These are phyloP conservation scores for Fusarium sp. DNA, from an alignment of 2,329 filamentous ascomycete genomes.

Conservation along the genomic window DNA sequence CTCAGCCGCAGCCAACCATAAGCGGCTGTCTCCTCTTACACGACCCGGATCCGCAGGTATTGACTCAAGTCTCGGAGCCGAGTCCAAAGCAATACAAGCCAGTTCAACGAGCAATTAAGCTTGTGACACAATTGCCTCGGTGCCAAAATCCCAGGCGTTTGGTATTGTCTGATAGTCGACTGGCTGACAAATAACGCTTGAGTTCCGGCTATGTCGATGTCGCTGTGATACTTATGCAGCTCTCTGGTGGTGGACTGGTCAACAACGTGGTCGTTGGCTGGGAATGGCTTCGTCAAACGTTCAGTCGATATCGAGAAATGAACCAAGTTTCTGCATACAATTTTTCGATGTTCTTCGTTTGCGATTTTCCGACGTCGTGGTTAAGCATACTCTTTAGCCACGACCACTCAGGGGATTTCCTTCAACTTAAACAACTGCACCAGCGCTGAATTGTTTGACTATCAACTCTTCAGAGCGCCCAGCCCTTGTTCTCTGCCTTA, in stretches of 20 bases:
- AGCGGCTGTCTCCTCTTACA: constrained; percentile 12
- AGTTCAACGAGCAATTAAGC: background rate
- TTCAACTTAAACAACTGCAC: constrained; percentile 40
- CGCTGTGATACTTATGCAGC: background rate
- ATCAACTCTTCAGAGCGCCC: constrained; percentile 26
- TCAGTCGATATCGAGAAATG: background rate
- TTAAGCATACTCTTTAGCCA: constrained; percentile 9
- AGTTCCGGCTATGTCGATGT: constrained; percentile 6
- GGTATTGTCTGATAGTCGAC: background rate
- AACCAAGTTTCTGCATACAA: background rate
- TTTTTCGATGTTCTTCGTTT: background rate
- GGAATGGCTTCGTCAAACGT: background rate
- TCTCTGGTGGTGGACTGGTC: background rate
- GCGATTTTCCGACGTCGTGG: constrained; percentile 12
- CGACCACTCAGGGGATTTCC: constrained; percentile 30
- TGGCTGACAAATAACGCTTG: background rate
- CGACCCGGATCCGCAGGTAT: constrained; percentile 12
- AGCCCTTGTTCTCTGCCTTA: constrained; percentile 37
- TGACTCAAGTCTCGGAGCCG: constrained; percentile 24
- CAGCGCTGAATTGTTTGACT: constrained; percentile 13
- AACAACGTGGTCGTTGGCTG: background rate
- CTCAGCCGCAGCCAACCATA: constrained; percentile 28
- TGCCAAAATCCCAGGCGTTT: background rate
- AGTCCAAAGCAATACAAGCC: constrained; percentile 12
- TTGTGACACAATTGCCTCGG: constrained; percentile 3